Conservation (phyloP, 768 basidiomycete species). For the Naganishia randhawae region DNA sequence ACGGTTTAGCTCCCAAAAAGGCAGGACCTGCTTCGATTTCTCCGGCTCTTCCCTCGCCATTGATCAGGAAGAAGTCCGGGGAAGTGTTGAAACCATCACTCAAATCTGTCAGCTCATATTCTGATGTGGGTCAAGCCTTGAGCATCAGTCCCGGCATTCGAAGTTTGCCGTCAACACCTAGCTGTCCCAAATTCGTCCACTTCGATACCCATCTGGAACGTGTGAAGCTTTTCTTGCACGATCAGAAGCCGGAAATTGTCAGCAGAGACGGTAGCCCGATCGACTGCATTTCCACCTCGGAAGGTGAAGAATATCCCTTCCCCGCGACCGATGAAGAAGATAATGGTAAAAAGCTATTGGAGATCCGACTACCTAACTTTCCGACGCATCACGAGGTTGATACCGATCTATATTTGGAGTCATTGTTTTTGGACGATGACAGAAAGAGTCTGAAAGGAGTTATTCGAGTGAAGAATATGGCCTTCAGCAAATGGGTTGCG, state of each 20-base stretch:
- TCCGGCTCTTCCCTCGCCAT: conserved; percentile 46
- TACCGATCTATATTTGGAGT: conserved; percentile 53
- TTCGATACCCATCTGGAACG: conserved; percentile 89
- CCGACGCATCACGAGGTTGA: conserved; percentile 53
- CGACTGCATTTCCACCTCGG: conserved; percentile 57
- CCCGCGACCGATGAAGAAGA: conserved; percentile 50
- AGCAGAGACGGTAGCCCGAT: conserved; percentile 85
- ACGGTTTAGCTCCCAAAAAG: conserved; percentile 37
- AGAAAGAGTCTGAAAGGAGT: conserved; percentile 63
- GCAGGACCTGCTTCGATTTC: conserved; percentile 18
- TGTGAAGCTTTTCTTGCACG: conserved; percentile 87
- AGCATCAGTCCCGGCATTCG: conserved; percentile 50
- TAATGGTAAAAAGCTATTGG: conserved; percentile 50
- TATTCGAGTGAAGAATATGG: conserved; percentile 75
- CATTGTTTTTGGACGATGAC: conserved; percentile 52
- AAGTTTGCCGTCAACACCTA: conserved; percentile 76
- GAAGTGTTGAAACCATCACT: conserved; percentile 87
- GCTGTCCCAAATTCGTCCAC: conserved; percentile 73
- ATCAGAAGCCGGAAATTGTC: conserved; percentile 91
- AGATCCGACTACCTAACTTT: conserved; percentile 68
- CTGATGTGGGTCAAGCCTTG: conserved; percentile 54
- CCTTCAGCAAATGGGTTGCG: conserved; percentile 80
- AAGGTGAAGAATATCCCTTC: conserved; percentile 53
- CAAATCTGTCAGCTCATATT: conserved; percentile 64
- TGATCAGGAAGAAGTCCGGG: conserved; percentile 87